Conservation (phyloP, 2,329 filamentous ascomycete species). For the Ceratocystiopsis sp. region DNA sequence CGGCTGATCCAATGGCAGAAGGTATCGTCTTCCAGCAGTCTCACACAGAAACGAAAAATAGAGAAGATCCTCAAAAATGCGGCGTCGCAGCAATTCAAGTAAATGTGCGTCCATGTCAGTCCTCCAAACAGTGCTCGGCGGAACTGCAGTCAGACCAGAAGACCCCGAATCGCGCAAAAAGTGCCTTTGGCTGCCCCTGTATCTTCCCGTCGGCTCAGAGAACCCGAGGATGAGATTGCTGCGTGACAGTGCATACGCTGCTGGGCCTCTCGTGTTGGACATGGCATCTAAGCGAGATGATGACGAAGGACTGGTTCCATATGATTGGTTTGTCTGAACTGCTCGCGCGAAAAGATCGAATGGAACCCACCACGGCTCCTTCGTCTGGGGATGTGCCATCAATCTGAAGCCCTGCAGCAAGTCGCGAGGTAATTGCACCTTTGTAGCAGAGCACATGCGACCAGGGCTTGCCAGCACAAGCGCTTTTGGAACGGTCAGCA, state of each 20-base stretch:
- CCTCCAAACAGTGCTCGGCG: slow-evolving; percentile 24
- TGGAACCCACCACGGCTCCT: slow-evolving; percentile 39
- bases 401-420: slow-evolving; percentile 47
- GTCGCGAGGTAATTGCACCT: slow-evolving; percentile 17
- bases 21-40: slow-evolving; percentile 17
- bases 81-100: slow-evolving; percentile 30
- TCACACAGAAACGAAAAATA: slow-evolving; percentile 18
- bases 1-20: slow-evolving; percentile 20
- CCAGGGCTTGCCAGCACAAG: slow-evolving; percentile 13
- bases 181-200: slow-evolving; percentile 2
- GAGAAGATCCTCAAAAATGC: slow-evolving; percentile 28
- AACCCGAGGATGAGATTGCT: slow-evolving; percentile 17
- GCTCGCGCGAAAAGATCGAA: slow-evolving; percentile 1
- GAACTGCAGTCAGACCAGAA: background rate
- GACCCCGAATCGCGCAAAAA: slow-evolving; percentile 1
- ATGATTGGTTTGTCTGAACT: no score
- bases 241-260: slow-evolving; percentile 17
- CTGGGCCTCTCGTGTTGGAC: background rate
- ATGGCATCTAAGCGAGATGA: background rate
- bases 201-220: slow-evolving; percentile 4
- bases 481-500: slow-evolving; percentile 23
- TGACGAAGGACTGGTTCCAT: background rate
- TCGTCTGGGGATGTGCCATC: slow-evolving; percentile 35
- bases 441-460: slow-evolving; percentile 7
- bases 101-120: slow-evolving; percentile 38